Evolutionary conservation across 2,329 filamentous ascomycete genomes (phyloP).

Genomic region (Cordyceps cateniannulata): DNA sequence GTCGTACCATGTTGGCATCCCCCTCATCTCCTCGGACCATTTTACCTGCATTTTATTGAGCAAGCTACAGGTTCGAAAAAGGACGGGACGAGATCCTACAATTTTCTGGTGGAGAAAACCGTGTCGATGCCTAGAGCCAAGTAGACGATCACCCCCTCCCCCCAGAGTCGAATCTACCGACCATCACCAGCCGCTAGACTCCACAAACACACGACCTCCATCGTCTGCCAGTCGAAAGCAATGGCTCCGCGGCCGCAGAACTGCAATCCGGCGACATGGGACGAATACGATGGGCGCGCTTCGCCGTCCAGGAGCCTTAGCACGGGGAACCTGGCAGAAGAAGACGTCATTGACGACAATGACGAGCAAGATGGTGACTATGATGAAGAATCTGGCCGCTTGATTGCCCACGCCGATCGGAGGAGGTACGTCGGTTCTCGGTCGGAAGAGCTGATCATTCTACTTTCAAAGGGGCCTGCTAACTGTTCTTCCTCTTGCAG

Average conservation of each 20-base stretch:
- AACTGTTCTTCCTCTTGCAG: slow-evolving; percentile 27
- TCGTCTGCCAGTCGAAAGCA: not conserved
- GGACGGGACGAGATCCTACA: not conserved
- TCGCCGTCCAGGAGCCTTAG: not conserved
- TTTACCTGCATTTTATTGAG: not conserved
- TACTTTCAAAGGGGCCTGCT: not conserved
- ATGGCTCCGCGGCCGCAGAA: slow-evolving; percentile 3
- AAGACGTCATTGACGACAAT: slow-evolving; percentile 39
- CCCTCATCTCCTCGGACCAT: not conserved
- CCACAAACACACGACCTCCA: not conserved
- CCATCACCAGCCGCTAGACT: not conserved
- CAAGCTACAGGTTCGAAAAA: not conserved
- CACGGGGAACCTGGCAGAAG: slow-evolving; percentile 40
- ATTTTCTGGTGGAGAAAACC: not conserved
- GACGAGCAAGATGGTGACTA: slow-evolving; percentile 22
- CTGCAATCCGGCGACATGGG: not conserved
- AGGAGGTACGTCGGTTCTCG: slow-evolving; percentile 24
- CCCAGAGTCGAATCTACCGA: not conserved
- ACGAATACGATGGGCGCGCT: not conserved
- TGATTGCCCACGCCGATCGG: slow-evolving; percentile 20
- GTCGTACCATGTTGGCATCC: not conserved
- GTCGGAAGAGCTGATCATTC: not conserved
- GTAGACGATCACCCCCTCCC: no score
- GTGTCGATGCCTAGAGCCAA: slow-evolving; percentile 1
- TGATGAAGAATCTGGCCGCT: slow-evolving; percentile 23